Evolutionary conservation across 2,329 filamentous ascomycete genomes (phyloP).

Genomic region (Aspergillus oerlinghausenensis): DNA sequence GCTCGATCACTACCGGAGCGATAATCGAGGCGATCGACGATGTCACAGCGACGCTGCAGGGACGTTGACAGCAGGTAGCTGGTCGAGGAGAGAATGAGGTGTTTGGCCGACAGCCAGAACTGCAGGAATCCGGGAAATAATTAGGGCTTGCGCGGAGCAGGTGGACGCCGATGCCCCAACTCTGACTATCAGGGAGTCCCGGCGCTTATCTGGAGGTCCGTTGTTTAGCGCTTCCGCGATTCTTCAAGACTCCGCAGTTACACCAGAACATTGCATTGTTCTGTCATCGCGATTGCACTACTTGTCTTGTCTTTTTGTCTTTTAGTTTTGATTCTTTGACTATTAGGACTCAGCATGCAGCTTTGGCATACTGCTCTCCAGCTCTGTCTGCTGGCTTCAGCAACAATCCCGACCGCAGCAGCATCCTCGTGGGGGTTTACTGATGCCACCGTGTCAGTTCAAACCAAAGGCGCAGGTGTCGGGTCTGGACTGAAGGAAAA

Average conservation of each 20-base stretch:
- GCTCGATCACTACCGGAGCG: conserved; percentile 3
- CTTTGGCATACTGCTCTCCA: conserved; percentile 32
- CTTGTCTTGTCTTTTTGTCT: background rate
- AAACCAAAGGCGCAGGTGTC: conserved; percentile 56
- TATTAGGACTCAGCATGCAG: conserved; percentile 29
- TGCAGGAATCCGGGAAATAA: conserved; percentile 23
- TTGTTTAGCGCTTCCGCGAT: conserved; percentile 12
- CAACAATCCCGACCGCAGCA: conserved; percentile 37
- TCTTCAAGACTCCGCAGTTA: background rate
- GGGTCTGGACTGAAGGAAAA: conserved; percentile 52
- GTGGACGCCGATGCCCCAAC: conserved; percentile 21
- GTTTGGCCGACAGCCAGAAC: conserved; percentile 15
- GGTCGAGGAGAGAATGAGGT: conserved; percentile 10
- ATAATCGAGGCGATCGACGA: conserved; percentile 8
- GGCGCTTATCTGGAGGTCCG: conserved; percentile 15
- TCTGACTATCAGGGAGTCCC: conserved; percentile 5
- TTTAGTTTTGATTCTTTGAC: conserved; percentile 4
- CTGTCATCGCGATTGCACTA: conserved; percentile 1
- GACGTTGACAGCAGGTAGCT: conserved; percentile 4
- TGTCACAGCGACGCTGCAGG: background rate
- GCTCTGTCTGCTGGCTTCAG: conserved; percentile 34
- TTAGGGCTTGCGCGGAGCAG: conserved; percentile 34
- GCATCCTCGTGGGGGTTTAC: conserved; percentile 58
- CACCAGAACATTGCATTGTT: background rate
- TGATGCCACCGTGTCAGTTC: conserved; percentile 59